Evolutionary conservation across 202 grass and related monocot species (phyloP).

Genomic region (Eragrostis tef): DNA sequence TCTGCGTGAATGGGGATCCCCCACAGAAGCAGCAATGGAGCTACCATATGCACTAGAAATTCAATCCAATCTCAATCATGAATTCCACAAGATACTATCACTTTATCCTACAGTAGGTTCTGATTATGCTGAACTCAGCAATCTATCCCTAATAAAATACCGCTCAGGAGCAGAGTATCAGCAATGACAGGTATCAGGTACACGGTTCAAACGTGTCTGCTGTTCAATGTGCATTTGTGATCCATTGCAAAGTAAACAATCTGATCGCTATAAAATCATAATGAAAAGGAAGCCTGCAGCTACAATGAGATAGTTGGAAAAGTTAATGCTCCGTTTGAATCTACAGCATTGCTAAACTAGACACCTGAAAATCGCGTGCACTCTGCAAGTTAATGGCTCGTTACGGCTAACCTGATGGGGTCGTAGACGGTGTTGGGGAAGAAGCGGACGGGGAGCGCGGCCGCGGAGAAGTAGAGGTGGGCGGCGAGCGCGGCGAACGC

Average conservation of each 20-base stretch:
- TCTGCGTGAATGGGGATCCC: background rate
- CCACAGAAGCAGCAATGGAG: background rate
- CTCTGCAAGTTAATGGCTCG: too few relatives aligned
- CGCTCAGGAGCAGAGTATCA: background rate
- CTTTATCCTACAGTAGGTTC: background rate
- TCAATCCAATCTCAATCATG: background rate
- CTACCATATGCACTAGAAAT: background rate
- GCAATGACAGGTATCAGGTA: background rate
- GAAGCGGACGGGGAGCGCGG: conserved; percentile 69
- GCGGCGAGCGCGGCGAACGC: conserved; percentile 90
- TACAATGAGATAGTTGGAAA: background rate
- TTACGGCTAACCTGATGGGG: conserved; percentile 71
- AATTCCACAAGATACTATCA: background rate
- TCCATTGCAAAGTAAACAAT: background rate
- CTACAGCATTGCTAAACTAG: background rate
- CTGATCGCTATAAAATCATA: background rate
- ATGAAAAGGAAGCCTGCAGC: background rate
- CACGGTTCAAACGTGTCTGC: background rate
- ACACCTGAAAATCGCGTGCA: background rate
- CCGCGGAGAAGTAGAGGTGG: conserved; percentile 89
- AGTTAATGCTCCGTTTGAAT: background rate
- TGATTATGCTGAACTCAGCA: background rate
- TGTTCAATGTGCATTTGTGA: background rate
- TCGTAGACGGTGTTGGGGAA: conserved; percentile 93
- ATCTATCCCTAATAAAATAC: background rate